Percentiles rank a stretch among this genome's conserved stretches.
phyloP scores from a whole-genome alignment of 306 rosid species.

The Astragalus membranaceus region DNA sequence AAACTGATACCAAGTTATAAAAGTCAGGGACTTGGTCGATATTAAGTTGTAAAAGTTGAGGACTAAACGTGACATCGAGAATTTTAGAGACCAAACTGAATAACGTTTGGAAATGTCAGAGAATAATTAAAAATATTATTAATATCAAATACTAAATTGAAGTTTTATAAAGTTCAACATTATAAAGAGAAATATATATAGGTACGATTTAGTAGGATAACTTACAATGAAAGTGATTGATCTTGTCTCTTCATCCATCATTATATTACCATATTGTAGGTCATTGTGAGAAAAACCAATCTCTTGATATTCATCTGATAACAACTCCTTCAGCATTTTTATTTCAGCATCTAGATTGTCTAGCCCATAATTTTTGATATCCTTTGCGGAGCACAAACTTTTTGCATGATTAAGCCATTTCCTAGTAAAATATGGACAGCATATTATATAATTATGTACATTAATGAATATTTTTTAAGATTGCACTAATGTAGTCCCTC shows the following conservation, averaged over 20 bases:
- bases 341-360: conserved; percentile 61
- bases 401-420: conserved; percentile 64
- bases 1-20: no score
- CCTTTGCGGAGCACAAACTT: conserved; percentile 45
- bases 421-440: conserved; percentile 27
- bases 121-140: no score
- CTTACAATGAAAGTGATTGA: conserved; percentile 78
- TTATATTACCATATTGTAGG: conserved; percentile 92
- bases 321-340: conserved; percentile 40
- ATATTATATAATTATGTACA: neutral
- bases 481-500: neutral
- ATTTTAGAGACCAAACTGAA: no score
- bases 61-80: no score
- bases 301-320: conserved; percentile 41
- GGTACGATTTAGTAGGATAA: neutral
- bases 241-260: conserved; percentile 82
- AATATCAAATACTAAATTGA: no score
- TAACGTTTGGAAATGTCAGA: no score
- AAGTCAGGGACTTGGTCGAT: no score
- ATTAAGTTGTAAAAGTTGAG: no score
- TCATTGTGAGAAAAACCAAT: conserved; percentile 96
- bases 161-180: no score
- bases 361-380: conserved; percentile 36
- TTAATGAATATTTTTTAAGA: neutral
- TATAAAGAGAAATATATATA: neutral